Base-by-base conservation (phyloP, 768 basidiomycete genomes). In the Leccinellum rugosiceps region DNA sequence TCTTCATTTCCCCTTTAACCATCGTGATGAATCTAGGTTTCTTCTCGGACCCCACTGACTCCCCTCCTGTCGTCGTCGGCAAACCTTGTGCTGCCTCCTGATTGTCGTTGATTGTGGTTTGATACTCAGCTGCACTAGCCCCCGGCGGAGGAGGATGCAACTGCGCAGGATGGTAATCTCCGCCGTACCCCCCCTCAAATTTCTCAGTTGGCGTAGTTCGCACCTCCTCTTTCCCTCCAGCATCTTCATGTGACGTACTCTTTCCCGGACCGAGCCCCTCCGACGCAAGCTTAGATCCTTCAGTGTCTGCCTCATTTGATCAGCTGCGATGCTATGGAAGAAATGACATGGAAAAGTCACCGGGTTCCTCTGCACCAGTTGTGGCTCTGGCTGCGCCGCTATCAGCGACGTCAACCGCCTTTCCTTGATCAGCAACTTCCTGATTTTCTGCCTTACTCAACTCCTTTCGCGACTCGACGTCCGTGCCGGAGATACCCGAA, bases 1-100 rank as follows among this genome's bases (percentile, higher is more conserved):
- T 59, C 56, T 68, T 74, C 56, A 71, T 74, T 58, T 74, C 73
- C 1, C 74, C 73, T 52, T 66, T 74, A 0, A 74, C 58, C 62
- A 68, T 61, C 11, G 64, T 58, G 51, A 75, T 52, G 38, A 74
- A 67, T 21, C 63, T 63, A 26, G 62, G 63, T 53, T 61, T 74
- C 57, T 63, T 70, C 50, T 60, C 63, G 6, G 45, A 15, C 17
- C 59, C 34, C 11, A 25, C 30, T 14, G 60, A 38, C 3, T 14
- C 57, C 9, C 32, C 35, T 15, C 11, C 26, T 6, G 50, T 30
- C 6, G 0, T 21, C 23, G 55, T 2, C 1, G 56, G 26, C 15
- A 4, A 17, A 1, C 58, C 59, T 48, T 50, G 28, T 0, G 0
- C 50, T 30, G 43, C 50, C 13, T 52, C 52, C 43, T 44, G 52